phyloP scores from a whole-genome alignment of 2,329 filamentous ascomycete genomes.

The Bipolaris sorokiniana region DNA sequence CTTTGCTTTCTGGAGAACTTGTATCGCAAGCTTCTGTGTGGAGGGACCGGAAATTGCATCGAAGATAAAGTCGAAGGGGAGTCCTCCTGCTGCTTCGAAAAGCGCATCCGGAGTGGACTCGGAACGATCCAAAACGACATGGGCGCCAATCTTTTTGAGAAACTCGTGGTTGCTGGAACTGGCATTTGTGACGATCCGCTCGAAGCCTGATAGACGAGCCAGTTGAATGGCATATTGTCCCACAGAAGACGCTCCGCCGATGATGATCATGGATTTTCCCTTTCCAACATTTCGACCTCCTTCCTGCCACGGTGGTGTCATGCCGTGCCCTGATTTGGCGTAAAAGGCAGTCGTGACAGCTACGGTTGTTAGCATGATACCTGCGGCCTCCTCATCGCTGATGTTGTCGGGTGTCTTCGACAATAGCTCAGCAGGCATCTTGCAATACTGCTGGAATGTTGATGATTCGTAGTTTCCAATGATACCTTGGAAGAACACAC shows the following conservation, averaged over 20 bases:
- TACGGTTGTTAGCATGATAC: neutral
- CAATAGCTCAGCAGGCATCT: neutral
- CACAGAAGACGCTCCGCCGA: neutral
- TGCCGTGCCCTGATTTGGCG: neutral
- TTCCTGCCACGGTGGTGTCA: neutral
- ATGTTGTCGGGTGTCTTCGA: conserved; percentile 1
- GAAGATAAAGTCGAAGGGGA: neutral
- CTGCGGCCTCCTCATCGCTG: neutral
- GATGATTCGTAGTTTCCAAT: neutral
- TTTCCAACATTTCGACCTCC: neutral
- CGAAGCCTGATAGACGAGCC: neutral
- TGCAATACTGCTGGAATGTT: neutral
- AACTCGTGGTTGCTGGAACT: neutral
- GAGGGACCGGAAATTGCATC: neutral
- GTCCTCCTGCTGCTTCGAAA: neutral
- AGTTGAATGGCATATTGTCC: neutral
- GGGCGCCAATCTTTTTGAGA: neutral
- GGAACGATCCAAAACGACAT: neutral
- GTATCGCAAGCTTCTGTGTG: neutral
- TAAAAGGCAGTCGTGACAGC: neutral
- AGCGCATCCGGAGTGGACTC: neutral
- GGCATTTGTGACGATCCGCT: neutral
- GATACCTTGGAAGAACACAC: neutral
- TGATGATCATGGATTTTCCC: neutral
- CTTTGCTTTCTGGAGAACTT: neutral